Base-by-base conservation (phyloP, 495 filamentous ascomycete genomes). In the Aspergillus saccharolyticus region DNA sequence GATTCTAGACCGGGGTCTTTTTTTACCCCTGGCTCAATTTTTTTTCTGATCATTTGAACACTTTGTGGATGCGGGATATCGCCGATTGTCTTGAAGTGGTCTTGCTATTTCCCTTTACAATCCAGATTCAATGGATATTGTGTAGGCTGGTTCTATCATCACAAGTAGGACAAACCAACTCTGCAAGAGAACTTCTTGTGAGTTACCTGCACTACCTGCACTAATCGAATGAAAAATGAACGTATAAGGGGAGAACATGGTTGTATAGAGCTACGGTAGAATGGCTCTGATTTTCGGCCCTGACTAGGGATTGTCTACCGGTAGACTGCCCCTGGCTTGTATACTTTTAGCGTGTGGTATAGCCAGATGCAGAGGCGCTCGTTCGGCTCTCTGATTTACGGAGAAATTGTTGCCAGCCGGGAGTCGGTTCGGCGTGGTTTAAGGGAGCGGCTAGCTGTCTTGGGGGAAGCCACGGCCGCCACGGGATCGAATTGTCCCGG, bases 1-100 rank as follows among this genome's bases (percentile, higher is more conserved):
- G 30, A 63, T 67, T 74, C 71, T 74, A 74, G 70, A 70, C 63
- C 65, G 43, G 25, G 60, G 60, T 47, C 57, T 54, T 62, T 56
- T n/a, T 64, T 47, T 57, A 53, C 64, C 58, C 54, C 60, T 63
- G 56, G 60, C 18, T 57, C 44, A 14, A 53, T 47, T 51, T 52
- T 58, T 50, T 47, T 47, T 24, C 20, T 22, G 58, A 55, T 55
- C 58, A 56, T 30, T 56, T 55, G 47, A 30, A 50, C 47, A 18
- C 47, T 24, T 15, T n/a, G 4, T 17, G 53, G 42, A 3, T 17
- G 16, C n/a, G 53, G 42, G 53, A 25, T 48, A 45, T 51, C 52
- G 44, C 17, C 48, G 42, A 22, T 44, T 22, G 55, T 55, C 22
- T 54, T 54, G 20, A 1, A 6, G 6, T 49, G 16, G 14, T 24